These are phyloP conservation scores for Vanderwaltozyma tropicalis DNA, from an alignment of 805 yeast genomes.

Conservation along the genomic window DNA sequence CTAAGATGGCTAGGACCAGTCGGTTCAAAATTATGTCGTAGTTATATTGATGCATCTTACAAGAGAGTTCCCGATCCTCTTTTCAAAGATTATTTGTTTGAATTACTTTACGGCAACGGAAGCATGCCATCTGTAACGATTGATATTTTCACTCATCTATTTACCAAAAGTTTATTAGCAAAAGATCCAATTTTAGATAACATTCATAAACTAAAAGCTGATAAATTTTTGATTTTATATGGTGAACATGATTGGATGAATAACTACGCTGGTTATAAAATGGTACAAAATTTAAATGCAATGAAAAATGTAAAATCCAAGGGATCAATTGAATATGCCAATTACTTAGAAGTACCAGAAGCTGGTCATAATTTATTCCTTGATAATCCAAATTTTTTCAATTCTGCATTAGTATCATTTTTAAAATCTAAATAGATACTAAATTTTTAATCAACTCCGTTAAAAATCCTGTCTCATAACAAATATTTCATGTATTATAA, in stretches of 20 bases:
- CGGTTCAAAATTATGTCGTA: slow-evolving; percentile 31
- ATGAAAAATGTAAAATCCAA: slow-evolving; percentile 3
- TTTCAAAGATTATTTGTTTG: slow-evolving; percentile 20
- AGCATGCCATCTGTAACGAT: slow-evolving; percentile 12
- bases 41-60: slow-evolving; percentile 25
- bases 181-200: slow-evolving; percentile 58
- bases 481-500: too few relatives aligned
- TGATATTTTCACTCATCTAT: slow-evolving; percentile 22
- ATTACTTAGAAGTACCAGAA: slow-evolving; percentile 26
- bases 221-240: slow-evolving; percentile 37
- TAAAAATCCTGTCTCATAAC: too few relatives aligned
- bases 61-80: slow-evolving; percentile 18
- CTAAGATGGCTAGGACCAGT: slow-evolving; percentile 37
- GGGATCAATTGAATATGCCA: slow-evolving; percentile 1
- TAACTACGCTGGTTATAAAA: slow-evolving; percentile 37
- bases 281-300: slow-evolving; percentile 10
- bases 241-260: slow-evolving; percentile 75
- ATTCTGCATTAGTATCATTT: slow-evolving; percentile 33
- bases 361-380: slow-evolving; percentile 73
- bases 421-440: background rate
- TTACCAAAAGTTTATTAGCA: slow-evolving; percentile 36
- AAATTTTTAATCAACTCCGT: too few relatives aligned
- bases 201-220: slow-evolving; percentile 28
- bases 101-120: slow-evolving; percentile 10
- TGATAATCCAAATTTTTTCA: slow-evolving; percentile 51